phyloP scores from a whole-genome alignment of 2,329 filamentous ascomycete species.

The Pseudogymnoascus sp. region DNA sequence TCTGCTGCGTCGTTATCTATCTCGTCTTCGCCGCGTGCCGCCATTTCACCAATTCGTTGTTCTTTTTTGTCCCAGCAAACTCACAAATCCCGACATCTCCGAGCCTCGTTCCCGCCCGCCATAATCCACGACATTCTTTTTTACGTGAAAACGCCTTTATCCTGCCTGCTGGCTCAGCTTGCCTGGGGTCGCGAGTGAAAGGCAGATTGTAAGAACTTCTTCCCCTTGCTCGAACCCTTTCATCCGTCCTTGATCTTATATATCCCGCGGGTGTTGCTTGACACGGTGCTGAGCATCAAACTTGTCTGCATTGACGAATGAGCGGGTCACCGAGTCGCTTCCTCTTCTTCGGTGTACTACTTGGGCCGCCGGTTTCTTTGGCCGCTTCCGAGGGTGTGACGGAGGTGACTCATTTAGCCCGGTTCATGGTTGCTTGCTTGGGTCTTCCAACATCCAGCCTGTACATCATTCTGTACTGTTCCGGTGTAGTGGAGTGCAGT shows the following conservation, averaged over 20 bases:
- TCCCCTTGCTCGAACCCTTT: not conserved
- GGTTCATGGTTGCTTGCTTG: constrained; percentile 3
- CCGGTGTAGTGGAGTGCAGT: not conserved
- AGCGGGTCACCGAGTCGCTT: not conserved
- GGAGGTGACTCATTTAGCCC: not conserved
- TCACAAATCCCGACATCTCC: not conserved
- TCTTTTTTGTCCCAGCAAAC: not conserved
- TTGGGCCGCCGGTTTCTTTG: not conserved
- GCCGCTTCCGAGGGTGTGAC: constrained; percentile 4
- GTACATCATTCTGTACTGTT: not conserved
- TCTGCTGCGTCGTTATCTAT: not conserved
- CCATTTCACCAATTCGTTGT: not conserved
- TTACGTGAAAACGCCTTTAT: not conserved
- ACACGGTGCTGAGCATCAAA: not conserved
- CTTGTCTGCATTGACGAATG: not conserved
- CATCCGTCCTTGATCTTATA: not conserved
- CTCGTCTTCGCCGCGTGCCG: not conserved
- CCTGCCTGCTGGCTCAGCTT: constrained; percentile 3
- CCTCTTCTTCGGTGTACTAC: not conserved
- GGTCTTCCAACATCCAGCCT: constrained; percentile 2
- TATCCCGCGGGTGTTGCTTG: not conserved
- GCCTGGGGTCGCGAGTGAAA: not conserved
- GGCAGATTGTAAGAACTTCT: not conserved
- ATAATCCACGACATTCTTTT: not conserved
- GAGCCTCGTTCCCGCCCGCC: not conserved